Evolutionary conservation across 441 rosid species (phyloP).

Genomic region (Arabidopsis hybrid): DNA sequence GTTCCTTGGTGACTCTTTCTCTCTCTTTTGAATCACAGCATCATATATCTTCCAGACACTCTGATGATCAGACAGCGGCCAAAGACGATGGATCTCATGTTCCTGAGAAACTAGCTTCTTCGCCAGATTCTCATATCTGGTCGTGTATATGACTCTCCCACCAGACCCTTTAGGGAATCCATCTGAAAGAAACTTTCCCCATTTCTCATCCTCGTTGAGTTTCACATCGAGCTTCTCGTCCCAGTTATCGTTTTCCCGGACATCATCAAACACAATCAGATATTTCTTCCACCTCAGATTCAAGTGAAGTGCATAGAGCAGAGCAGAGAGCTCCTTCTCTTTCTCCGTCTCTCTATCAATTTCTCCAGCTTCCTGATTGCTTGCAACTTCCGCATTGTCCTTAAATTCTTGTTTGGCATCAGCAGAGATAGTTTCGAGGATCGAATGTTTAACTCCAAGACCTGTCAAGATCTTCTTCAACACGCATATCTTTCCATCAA

Average conservation of each 20-base stretch:
- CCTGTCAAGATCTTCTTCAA: slow-evolving; percentile 43
- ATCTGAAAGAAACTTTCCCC: slow-evolving; percentile 41
- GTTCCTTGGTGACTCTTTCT: slow-evolving; percentile 34
- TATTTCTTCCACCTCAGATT: slow-evolving; percentile 55
- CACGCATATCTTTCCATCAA: slow-evolving; percentile 5
- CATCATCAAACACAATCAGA: slow-evolving; percentile 59
- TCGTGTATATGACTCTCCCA: slow-evolving; percentile 53
- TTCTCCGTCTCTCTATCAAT: background rate
- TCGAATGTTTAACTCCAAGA: slow-evolving; percentile 40
- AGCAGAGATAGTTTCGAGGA: background rate
- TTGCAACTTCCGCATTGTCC: background rate
- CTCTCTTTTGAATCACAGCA: background rate
- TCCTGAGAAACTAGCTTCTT: slow-evolving; percentile 48
- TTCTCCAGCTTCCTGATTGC: background rate
- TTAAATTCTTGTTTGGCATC: background rate
- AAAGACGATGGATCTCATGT: slow-evolving; percentile 43
- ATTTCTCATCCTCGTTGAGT: slow-evolving; percentile 17
- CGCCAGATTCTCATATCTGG: slow-evolving; percentile 45
- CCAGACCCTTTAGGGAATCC: slow-evolving; percentile 54
- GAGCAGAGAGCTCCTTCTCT: slow-evolving; percentile 23
- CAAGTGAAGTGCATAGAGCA: slow-evolving; percentile 46
- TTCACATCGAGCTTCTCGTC: slow-evolving; percentile 21
- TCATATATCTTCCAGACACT: slow-evolving; percentile 55
- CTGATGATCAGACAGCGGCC: slow-evolving; percentile 46
- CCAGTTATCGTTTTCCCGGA: slow-evolving; percentile 43